Conservation (phyloP, 2,329 filamentous ascomycete species). For the Cladophialophora exuberans region DNA sequence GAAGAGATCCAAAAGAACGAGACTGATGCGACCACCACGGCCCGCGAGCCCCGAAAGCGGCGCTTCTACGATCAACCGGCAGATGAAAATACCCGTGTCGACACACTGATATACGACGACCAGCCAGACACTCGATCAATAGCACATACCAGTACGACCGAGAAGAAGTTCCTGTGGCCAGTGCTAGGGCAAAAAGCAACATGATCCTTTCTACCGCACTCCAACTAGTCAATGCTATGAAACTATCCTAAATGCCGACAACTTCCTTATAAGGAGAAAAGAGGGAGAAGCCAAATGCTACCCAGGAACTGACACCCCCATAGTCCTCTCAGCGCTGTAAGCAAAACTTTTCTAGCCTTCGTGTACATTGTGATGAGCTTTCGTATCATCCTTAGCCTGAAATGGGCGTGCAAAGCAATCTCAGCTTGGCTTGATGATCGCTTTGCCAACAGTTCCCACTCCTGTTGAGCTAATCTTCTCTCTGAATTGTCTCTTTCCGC, state of each 20-base stretch:
- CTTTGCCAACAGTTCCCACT: slow-evolving; percentile 39
- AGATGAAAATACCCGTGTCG: slow-evolving; percentile 1
- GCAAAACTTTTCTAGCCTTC: slow-evolving; percentile 12
- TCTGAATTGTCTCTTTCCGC: slow-evolving; percentile 39
- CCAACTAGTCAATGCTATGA: too few relatives aligned
- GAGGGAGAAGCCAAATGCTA: too few relatives aligned
- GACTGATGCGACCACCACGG: not conserved
- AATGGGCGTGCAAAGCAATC: slow-evolving; percentile 38
- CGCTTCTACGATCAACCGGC: slow-evolving; percentile 18
- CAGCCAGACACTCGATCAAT: slow-evolving; percentile 1
- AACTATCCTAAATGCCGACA: too few relatives aligned
- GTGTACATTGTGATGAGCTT: slow-evolving; percentile 73
- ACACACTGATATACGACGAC: slow-evolving; percentile 30
- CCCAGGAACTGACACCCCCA: too few relatives aligned
- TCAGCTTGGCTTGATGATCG: slow-evolving; percentile 33
- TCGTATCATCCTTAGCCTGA: slow-evolving; percentile 98
- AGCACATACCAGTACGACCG: not conserved
- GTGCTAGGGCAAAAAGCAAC: slow-evolving; percentile 10
- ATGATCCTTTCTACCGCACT: not conserved
- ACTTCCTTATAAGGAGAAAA: too few relatives aligned
- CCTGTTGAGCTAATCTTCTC: slow-evolving; percentile 52
- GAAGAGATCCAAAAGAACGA: slow-evolving; percentile 18
- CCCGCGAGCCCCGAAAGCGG: slow-evolving; percentile 9
- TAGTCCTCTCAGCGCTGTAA: too few relatives aligned
- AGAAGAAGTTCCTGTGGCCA: slow-evolving; percentile 32